These are phyloP conservation scores for Amaranthus tricolor DNA, from an alignment of 179 eudicot species.

Conservation along the genomic window DNA sequence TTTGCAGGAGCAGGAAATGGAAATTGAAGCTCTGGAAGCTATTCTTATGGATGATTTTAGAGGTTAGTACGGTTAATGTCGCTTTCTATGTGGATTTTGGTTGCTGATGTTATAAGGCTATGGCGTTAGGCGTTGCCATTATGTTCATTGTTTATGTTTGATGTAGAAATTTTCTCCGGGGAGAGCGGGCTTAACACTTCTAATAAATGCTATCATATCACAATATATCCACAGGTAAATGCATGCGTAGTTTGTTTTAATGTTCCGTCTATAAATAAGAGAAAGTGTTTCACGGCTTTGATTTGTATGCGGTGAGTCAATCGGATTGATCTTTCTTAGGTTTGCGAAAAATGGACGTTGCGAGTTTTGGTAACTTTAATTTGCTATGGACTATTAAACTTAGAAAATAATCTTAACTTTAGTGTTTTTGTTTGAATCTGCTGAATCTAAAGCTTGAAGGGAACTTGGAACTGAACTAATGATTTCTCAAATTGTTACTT, in stretches of 20 bases:
- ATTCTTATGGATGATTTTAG: constrained; percentile 81
- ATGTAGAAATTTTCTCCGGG: constrained; percentile 77
- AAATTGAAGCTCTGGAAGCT: constrained; percentile 83
- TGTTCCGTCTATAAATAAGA: not conserved
- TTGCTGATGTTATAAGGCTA: not conserved
- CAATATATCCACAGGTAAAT: constrained; percentile 66
- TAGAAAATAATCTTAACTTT: too few relatives aligned
- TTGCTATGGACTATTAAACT: too few relatives aligned
- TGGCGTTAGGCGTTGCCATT: not conserved
- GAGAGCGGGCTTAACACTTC: constrained; percentile 95
- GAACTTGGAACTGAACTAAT: too few relatives aligned
- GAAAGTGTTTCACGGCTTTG: not conserved
- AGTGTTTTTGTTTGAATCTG: too few relatives aligned
- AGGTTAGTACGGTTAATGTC: constrained; percentile 41
- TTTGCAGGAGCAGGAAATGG: constrained; percentile 91
- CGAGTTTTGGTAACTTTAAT: too few relatives aligned
- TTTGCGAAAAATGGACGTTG: not conserved
- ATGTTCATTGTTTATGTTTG: constrained; percentile 15
- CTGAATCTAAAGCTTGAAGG: too few relatives aligned
- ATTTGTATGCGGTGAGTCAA: not conserved
- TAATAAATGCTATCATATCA: constrained; percentile 71
- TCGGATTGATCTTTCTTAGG: not conserved
- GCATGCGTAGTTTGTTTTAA: not conserved
- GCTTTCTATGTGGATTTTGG: not conserved
- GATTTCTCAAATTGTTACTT: too few relatives aligned